Percentiles rank a stretch among this genome's conserved stretches.
These are phyloP conservation scores for Bremia lactucae DNA, from an alignment of 352 stramenopile species.

Conservation along the genomic window DNA sequence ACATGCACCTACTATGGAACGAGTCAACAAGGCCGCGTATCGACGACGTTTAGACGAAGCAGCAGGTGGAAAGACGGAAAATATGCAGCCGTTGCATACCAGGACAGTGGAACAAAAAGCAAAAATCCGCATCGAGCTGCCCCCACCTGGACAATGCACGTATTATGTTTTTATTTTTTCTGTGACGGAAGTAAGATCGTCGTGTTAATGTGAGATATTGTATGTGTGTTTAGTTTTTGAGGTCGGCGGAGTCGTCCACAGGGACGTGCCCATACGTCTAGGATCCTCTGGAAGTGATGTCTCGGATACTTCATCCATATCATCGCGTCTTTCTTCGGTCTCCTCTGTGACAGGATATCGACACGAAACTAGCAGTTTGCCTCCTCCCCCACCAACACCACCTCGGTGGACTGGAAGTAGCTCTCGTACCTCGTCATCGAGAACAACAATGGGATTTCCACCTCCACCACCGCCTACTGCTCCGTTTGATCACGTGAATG, in stretches of 20 bases:
- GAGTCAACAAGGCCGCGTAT: conserved; percentile 72
- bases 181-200: no score
- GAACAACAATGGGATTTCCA: conserved; percentile 24
- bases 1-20: conserved; percentile 51
- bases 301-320: conserved; percentile 47
- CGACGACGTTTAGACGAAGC: conserved; percentile 63
- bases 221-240: conserved; percentile 38
- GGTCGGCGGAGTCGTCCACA: conserved; percentile 21
- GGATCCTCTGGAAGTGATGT: conserved; percentile 41
- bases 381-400: conserved; percentile 20
- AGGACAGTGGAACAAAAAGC: conserved; percentile 50
- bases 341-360: conserved; percentile 20
- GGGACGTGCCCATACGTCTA: conserved; percentile 8
- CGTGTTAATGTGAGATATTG: not conserved
- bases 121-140: conserved; percentile 61
- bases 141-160: conserved; percentile 69
- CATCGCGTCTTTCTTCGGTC: conserved; percentile 47
- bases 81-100: conserved; percentile 53
- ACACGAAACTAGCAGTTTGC: conserved; percentile 12
- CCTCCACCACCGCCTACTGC: conserved; percentile 34
- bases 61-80: conserved; percentile 68
- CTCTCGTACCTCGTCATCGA: conserved; percentile 21
- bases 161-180: conserved; percentile 9
- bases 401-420: conserved; percentile 15
- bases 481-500: conserved; percentile 23